A percentile compares a stretch with the other conserved stretches of the same genome.
These are phyloP conservation scores for Phytophthora pinifolia DNA, from an alignment of 352 stramenopile genomes.

Conservation along the genomic window DNA sequence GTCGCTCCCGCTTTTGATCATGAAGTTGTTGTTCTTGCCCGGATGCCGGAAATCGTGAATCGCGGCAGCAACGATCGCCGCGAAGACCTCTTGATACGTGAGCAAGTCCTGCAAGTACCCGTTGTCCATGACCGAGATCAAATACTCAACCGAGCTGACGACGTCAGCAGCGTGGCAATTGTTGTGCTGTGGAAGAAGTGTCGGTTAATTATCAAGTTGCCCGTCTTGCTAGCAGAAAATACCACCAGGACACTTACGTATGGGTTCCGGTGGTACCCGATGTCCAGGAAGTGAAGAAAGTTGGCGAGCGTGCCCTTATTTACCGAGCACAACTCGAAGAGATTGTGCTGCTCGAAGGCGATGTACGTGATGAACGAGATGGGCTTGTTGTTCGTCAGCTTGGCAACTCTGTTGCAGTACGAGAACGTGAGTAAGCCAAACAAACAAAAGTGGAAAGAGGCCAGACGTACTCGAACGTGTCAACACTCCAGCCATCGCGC, in stretches of 20 bases:
- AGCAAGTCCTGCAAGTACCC: slow-evolving; percentile 80
- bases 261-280: slow-evolving; percentile 78
- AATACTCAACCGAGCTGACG: slow-evolving; percentile 78
- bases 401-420: slow-evolving; percentile 42
- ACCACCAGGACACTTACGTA: slow-evolving; percentile 50
- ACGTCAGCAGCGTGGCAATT: slow-evolving; percentile 80
- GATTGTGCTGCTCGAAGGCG: slow-evolving; percentile 81
- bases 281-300: slow-evolving; percentile 80
- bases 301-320: slow-evolving; percentile 79
- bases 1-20: slow-evolving; percentile 73
- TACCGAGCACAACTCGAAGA: slow-evolving; percentile 71
- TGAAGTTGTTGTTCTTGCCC: slow-evolving; percentile 87
- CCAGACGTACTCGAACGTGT: slow-evolving; percentile 61
- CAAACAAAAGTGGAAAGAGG: background rate
- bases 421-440: slow-evolving; percentile 9
- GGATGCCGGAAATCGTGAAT: slow-evolving; percentile 87
- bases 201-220: slow-evolving; percentile 1
- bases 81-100: slow-evolving; percentile 82
- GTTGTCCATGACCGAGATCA: slow-evolving; percentile 80
- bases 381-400: slow-evolving; percentile 63
- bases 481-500: slow-evolving; percentile 71
- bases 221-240: slow-evolving; percentile 1
- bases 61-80: slow-evolving; percentile 73
- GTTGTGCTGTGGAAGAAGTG: slow-evolving; percentile 58
- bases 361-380: slow-evolving; percentile 87